Evolutionary conservation across 1,284 basidiomycete species (phyloP), one percentile per base, ranked within the genome.

Genomic region (Flammula alnicola): DNA sequence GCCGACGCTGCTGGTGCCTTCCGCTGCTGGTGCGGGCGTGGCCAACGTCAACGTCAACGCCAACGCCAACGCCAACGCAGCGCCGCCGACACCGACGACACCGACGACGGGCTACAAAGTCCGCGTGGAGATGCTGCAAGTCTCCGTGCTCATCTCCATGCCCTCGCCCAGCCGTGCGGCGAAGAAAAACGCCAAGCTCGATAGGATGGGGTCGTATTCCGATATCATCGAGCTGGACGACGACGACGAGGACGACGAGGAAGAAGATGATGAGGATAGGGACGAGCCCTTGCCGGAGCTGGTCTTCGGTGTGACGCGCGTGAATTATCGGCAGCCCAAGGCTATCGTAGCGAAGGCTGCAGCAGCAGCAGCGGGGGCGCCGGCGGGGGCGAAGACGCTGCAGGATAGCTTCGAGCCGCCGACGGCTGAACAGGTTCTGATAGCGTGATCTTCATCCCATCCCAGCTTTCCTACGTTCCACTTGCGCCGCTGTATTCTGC

Each of bases 71-170:
- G 8, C 27, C 35, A 32, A 49, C 31, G 4, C 20, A 22, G 38
- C 35, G 3, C 29, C 39, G n/a, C 26, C 25, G 14, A 12, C 17
- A 22, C 16, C 38, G 37, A 4, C 20, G 4, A 12, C 26, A n/a
- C 47, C 16, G 19, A 22, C 37, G 23, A 43, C 48, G 16, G 22
- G 31, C 20, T 49, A 53, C 43, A 55, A 51, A 41, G 39, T 48
- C 38, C 59, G 56, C 39, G 53, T 62, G 49, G 59, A 66, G 49
- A 63, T 66, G 52, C 63, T 77, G 14, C 79, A 83, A 59, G 72
- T 87, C 9, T 74, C 80, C 19, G 77, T 87, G 5, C 70, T 88
- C 46, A 73, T 88, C 48, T 73, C 78, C 26, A 86, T 88, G 84
- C 85, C 85, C 2, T 71, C 76, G 23, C 71, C 60, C 7, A 55